Evolutionary conservation across 768 basidiomycete species (phyloP).

Genomic region (Polyporus arcularius): DNA sequence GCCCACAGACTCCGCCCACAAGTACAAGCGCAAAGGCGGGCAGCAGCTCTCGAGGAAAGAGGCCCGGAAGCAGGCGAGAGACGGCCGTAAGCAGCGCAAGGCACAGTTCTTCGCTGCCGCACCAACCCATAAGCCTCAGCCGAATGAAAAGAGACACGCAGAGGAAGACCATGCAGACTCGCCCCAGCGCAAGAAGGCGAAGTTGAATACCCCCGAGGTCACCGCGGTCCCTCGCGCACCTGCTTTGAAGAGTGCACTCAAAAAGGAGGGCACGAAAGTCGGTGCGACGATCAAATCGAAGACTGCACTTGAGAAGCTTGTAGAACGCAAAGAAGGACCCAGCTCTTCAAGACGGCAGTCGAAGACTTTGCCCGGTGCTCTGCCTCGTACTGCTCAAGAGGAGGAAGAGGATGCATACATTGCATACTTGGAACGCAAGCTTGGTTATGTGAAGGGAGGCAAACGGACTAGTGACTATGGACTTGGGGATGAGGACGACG

Average conservation of each 20-base stretch:
- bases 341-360: neutral
- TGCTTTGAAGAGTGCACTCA: neutral
- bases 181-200: slow-evolving; percentile 53
- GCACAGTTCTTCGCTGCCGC: slow-evolving; percentile 54
- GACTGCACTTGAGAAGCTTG: slow-evolving; percentile 40
- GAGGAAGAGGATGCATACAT: slow-evolving; percentile 85
- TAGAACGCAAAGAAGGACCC: slow-evolving; percentile 16
- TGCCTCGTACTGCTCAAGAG: slow-evolving; percentile 43
- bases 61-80: slow-evolving; percentile 61
- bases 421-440: slow-evolving; percentile 74
- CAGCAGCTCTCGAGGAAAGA: slow-evolving; percentile 54
- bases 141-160: slow-evolving; percentile 39
- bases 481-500: slow-evolving; percentile 64
- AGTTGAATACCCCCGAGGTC: slow-evolving; percentile 24
- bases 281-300: slow-evolving; percentile 6
- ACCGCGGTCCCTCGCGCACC: slow-evolving; percentile 1
- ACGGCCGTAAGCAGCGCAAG: slow-evolving; percentile 60
- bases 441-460: slow-evolving; percentile 52
- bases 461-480: slow-evolving; percentile 43
- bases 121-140: slow-evolving; percentile 3
- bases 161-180: slow-evolving; percentile 47
- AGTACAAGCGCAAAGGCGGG: slow-evolving; percentile 18
- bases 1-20: slow-evolving; percentile 9
- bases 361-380: slow-evolving; percentile 1
- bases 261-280: neutral